Conservation (phyloP, 2,329 filamentous ascomycete genomes). For the Cadophora sp. region DNA sequence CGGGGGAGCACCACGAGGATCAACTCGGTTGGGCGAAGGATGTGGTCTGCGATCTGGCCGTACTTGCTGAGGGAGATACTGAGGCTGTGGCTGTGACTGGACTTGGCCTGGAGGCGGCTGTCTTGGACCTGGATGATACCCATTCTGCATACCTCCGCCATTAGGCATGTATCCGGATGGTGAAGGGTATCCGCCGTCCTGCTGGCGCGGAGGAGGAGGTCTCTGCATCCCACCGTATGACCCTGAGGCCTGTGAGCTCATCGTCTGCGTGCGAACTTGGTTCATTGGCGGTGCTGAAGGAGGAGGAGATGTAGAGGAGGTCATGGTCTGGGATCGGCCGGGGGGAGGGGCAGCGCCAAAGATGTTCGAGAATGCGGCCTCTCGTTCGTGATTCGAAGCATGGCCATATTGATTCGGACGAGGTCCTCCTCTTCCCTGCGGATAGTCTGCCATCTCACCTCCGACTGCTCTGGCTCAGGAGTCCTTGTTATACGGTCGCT, state of each 20-base stretch:
- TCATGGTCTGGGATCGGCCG: slow-evolving; percentile 95
- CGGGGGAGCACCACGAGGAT: slow-evolving; percentile 44
- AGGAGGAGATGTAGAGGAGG: slow-evolving; percentile 70
- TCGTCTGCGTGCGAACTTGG: slow-evolving; percentile 79
- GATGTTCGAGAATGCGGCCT: slow-evolving; percentile 95
- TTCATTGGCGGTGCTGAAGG: slow-evolving; percentile 55
- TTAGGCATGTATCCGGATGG: slow-evolving; percentile 36
- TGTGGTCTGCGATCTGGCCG: slow-evolving; percentile 73
- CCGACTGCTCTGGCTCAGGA: slow-evolving; percentile 25
- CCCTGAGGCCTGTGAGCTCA: slow-evolving; percentile 53
- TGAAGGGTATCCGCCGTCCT: slow-evolving; percentile 46
- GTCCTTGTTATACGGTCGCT: slow-evolving; percentile 19
- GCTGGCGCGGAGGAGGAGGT: slow-evolving; percentile 65
- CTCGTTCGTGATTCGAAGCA: slow-evolving; percentile 73
- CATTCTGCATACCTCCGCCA: slow-evolving; percentile 50
- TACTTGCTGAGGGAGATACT: slow-evolving; percentile 65
- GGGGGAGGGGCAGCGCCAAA: slow-evolving; percentile 87
- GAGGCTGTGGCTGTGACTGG: slow-evolving; percentile 56
- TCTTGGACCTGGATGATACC: slow-evolving; percentile 58
- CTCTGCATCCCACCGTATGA: slow-evolving; percentile 63
- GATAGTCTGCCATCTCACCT: slow-evolving; percentile 60
- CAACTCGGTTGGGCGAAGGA: slow-evolving; percentile 62
- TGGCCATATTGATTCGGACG: slow-evolving; percentile 48
- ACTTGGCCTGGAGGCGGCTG: slow-evolving; percentile 41
- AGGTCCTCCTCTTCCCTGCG: slow-evolving; percentile 65